Conservation (phyloP, 179 eudicot genomes). For the Silene coronaria region DNA sequence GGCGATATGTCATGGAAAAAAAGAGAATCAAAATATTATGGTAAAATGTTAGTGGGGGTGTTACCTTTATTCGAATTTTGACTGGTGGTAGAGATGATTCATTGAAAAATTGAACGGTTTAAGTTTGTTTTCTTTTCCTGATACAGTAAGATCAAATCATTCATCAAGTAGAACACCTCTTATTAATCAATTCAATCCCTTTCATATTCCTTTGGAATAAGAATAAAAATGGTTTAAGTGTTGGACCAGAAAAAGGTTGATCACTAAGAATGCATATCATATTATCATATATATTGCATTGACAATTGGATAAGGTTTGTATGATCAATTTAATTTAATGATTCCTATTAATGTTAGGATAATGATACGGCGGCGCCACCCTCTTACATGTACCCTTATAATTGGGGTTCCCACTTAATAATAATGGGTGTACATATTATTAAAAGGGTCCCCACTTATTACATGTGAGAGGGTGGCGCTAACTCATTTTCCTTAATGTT, state of each 20-base stretch:
- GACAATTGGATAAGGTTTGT: slow-evolving; percentile 20
- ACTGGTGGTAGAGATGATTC: slow-evolving; percentile 15
- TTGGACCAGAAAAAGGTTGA: slow-evolving; percentile 21
- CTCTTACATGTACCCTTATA: too few relatives aligned
- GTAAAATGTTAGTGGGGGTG: slow-evolving; percentile 13
- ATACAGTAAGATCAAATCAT: slow-evolving; percentile 11
- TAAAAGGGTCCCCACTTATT: too few relatives aligned
- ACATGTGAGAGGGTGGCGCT: too few relatives aligned
- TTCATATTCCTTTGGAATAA: slow-evolving; percentile 1
- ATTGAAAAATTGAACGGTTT: slow-evolving; percentile 29
- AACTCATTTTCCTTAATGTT: too few relatives aligned
- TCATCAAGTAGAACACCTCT: slow-evolving; percentile 14
- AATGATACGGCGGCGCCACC: too few relatives aligned
- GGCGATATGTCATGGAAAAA: slow-evolving; percentile 5
- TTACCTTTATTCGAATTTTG: slow-evolving; percentile 29
- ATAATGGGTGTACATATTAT: too few relatives aligned
- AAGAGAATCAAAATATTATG: slow-evolving; percentile 22
- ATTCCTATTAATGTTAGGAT: slow-evolving; percentile 14
- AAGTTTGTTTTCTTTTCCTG: slow-evolving; percentile 6
- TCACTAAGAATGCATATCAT: slow-evolving; percentile 12
- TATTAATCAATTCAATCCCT: slow-evolving; percentile 14
- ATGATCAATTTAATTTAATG: slow-evolving; percentile 14
- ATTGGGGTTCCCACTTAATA: too few relatives aligned
- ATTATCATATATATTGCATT: not conserved
- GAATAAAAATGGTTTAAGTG: slow-evolving; percentile 11